Percentiles rank a stretch among this genome's conserved stretches.
phyloP scores from a whole-genome alignment of 2,329 filamentous ascomycete genomes.

The Intubia oerlemansii region DNA sequence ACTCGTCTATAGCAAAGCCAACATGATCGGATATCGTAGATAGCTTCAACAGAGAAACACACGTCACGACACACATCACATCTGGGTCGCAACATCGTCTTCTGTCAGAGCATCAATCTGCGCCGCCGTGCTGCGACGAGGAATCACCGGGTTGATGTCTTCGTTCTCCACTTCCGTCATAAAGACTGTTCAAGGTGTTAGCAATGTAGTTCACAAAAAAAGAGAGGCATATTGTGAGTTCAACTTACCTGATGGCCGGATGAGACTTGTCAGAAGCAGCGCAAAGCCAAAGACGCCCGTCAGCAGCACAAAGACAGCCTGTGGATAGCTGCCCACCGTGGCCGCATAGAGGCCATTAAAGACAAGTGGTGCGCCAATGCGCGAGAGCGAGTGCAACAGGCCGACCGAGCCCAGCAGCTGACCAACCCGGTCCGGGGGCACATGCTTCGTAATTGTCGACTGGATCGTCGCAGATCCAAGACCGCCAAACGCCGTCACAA shows the following conservation, averaged over 20 bases:
- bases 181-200: constrained; percentile 2
- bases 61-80: constrained; percentile 2
- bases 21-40: no score
- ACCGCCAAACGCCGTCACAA: constrained; percentile 58
- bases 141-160: neutral
- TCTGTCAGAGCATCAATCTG: constrained; percentile 6
- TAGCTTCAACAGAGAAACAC: neutral
- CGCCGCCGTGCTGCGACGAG: neutral
- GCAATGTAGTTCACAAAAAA: neutral
- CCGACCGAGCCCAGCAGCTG: constrained; percentile 78
- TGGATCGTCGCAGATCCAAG: constrained; percentile 73
- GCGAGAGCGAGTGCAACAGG: constrained; percentile 60
- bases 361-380: no score
- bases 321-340: constrained; percentile 59
- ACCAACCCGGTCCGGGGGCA: constrained; percentile 62
- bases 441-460: constrained; percentile 72
- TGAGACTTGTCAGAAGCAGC: constrained; percentile 44
- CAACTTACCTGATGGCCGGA: constrained; percentile 47
- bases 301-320: constrained; percentile 66
- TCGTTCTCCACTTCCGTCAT: constrained; percentile 1
- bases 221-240: constrained; percentile 22
- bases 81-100: constrained; percentile 9
- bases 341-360: constrained; percentile 74
- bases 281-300: constrained; percentile 42
- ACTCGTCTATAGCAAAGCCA: no score